Evolutionary conservation across 2,329 filamentous ascomycete species (phyloP), one percentile per base, ranked within the genome.

Genomic region (Phialophora verrucosa): DNA sequence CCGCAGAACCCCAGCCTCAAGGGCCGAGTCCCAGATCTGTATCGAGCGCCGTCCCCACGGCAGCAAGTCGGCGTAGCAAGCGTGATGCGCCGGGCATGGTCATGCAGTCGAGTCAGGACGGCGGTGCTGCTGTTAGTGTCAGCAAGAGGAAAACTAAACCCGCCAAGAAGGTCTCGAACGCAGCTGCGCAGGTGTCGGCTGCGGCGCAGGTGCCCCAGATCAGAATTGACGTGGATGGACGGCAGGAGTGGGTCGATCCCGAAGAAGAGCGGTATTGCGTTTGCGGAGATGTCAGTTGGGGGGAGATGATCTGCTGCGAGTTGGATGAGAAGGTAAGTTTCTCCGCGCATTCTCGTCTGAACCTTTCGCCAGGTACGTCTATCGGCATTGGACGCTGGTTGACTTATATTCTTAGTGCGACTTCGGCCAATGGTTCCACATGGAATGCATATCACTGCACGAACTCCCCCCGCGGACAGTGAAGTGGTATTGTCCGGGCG

Each of bases 401-500:
- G 59, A 60, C 60, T 27, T 17, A 7, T 62, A 47, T 12, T 8
- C 17, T n/a, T 70, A 88, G 83, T 90, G 87, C 76, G 85, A 88
- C 69, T 84, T 82, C 51, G 87, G 71, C n/a, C 69, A 89, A 76
- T 90, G 87, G 87, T 90, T 90, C 74, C 87, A 90, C 72, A 81
- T 89, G 55, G 80, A 82, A 42, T 90, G 87, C 69, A 83, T 90
- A 29, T 82, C 83, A 14, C 78, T 90, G 20, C 79, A 80, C 6
- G 85, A 87, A 61, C 80, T 86, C 35, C 87, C 87, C 7, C 82
- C 83, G n/a, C 81, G 86, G 27, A 83, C 86, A 12, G 82, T 83
- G 11, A 88, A 88, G 75, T 90, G 87, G 87, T 90, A 87, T 72
- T 90, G 87, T 76, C 86, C 86, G 0, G 84, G 87, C 49, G 89